Percentiles rank a stretch among this genome's conserved stretches.
These are phyloP conservation scores for Cadophora luteo-olivacea DNA, from an alignment of 2,329 filamentous ascomycete species.

Conservation along the genomic window DNA sequence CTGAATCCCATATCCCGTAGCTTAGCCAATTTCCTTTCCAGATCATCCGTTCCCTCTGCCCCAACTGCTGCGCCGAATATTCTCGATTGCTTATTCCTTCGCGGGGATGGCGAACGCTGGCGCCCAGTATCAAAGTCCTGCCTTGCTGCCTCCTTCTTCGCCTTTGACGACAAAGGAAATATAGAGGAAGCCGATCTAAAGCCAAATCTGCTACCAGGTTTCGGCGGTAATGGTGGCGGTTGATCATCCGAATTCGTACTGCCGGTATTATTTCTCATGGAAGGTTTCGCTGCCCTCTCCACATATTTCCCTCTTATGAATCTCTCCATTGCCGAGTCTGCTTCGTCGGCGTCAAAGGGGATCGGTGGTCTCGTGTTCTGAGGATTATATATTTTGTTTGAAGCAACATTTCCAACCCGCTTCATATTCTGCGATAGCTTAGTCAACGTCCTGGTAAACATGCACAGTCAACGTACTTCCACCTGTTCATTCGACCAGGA, in stretches of 20 bases:
- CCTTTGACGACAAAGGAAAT: slow-evolving; percentile 59
- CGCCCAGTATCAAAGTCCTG: slow-evolving; percentile 28
- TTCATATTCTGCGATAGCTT: slow-evolving; percentile 79
- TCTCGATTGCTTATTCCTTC: slow-evolving; percentile 63
- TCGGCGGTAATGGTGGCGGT: slow-evolving; percentile 64
- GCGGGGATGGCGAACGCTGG: slow-evolving; percentile 38
- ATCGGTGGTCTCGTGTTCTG: slow-evolving; percentile 82
- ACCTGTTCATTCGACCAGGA: slow-evolving; percentile 96
- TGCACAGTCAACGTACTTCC: slow-evolving; percentile 69
- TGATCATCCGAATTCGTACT: slow-evolving; percentile 61
- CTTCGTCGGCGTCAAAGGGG: slow-evolving; percentile 89
- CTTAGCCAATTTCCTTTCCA: slow-evolving; percentile 77
- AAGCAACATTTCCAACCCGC: slow-evolving; percentile 82
- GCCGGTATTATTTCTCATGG: slow-evolving; percentile 48
- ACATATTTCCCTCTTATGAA: slow-evolving; percentile 97
- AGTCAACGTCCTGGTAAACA: slow-evolving; percentile 19
- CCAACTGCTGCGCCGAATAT: slow-evolving; percentile 74
- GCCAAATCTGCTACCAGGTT: slow-evolving; percentile 64
- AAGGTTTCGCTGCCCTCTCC: slow-evolving; percentile 55
- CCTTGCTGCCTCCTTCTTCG: slow-evolving; percentile 37
- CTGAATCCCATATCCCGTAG: slow-evolving; percentile 91
- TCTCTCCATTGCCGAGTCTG: slow-evolving; percentile 91
- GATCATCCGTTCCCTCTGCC: slow-evolving; percentile 58
- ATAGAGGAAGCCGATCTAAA: slow-evolving; percentile 67
- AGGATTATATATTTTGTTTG: slow-evolving; percentile 90